Evolutionary conservation across 208 protist genomes (phyloP).

Genomic region (Trypanosomatidae sp.): DNA sequence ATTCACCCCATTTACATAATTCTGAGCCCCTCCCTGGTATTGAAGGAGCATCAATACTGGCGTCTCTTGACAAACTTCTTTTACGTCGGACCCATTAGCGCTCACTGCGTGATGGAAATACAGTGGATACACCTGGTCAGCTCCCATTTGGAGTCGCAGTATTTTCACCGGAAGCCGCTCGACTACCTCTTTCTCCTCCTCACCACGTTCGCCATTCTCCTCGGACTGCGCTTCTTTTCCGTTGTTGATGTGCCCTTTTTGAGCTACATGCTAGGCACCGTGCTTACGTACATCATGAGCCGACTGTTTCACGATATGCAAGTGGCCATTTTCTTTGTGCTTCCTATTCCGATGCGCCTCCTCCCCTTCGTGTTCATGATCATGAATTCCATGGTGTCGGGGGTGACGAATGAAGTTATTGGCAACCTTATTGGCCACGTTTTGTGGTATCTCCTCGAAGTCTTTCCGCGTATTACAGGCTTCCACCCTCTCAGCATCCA

Average conservation of each 20-base stretch:
- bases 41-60: constrained; percentile 86
- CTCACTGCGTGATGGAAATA: constrained; percentile 56
- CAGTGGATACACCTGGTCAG: constrained; percentile 72
- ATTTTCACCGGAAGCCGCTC: constrained; percentile 51
- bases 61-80: constrained; percentile 74
- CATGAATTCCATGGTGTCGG: constrained; percentile 28
- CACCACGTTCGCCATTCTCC: constrained; percentile 34
- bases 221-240: constrained; percentile 42
- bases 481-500: constrained; percentile 57
- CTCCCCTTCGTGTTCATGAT: constrained; percentile 57
- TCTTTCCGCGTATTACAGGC: constrained; percentile 85
- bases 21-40: constrained; percentile 67
- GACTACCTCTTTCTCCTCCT: constrained; percentile 74
- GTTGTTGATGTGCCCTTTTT: constrained; percentile 62
- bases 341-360: constrained; percentile 52
- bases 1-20: constrained; percentile 72
- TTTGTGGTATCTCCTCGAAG: constrained; percentile 80
- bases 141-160: constrained; percentile 56
- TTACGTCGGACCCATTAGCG: constrained; percentile 58
- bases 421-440: constrained; percentile 65
- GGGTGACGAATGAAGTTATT: constrained; percentile 40
- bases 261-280: constrained; percentile 46
- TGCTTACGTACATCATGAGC: constrained; percentile 77
- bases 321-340: constrained; percentile 50
- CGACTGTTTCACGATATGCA: constrained; percentile 56